phyloP scores from a whole-genome alignment of 2,329 filamentous ascomycete species.

The Sporothrix brunneoviolacea region DNA sequence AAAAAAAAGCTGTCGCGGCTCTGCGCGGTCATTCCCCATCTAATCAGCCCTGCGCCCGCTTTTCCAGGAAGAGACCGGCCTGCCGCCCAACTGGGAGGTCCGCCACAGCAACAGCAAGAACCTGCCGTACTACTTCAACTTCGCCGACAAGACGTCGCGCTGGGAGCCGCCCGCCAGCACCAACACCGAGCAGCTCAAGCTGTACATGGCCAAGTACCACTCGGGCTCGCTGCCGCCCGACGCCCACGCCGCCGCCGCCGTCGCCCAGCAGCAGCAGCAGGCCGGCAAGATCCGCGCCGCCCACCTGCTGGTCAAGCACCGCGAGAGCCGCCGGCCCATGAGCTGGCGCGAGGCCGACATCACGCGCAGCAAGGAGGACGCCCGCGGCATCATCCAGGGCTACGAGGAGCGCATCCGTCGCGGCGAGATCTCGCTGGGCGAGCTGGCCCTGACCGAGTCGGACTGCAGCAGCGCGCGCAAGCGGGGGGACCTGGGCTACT shows the following conservation, averaged over 20 bases:
- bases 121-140: conserved; percentile 97
- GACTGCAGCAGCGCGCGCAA: conserved; percentile 96
- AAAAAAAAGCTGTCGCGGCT: no score
- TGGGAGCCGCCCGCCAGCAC: conserved; percentile 90
- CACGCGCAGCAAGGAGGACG: conserved; percentile 81
- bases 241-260: conserved; percentile 1
- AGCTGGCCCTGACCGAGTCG: conserved; percentile 81
- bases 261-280: conserved; percentile 13
- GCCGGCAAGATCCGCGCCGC: conserved; percentile 84
- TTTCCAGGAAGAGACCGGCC: conserved; percentile 64
- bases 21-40: no score
- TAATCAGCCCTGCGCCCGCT: not conserved
- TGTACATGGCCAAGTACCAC: conserved; percentile 88
- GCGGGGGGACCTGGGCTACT: conserved; percentile 89
- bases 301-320: conserved; percentile 91
- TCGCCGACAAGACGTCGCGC: conserved; percentile 74
- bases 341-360: conserved; percentile 93
- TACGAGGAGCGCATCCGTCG: conserved; percentile 71
- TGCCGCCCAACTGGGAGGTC: conserved; percentile 87
- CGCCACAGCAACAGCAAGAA: conserved; percentile 98
- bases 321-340: conserved; percentile 75
- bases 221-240: conserved; percentile 43
- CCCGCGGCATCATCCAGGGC: conserved; percentile 64
- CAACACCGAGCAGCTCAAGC: conserved; percentile 86
- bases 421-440: conserved; percentile 63